Evolutionary conservation across 1,284 basidiomycete genomes (phyloP), one percentile per base, ranked within the genome.

Genomic region (Sphaerobolus stellatus): DNA sequence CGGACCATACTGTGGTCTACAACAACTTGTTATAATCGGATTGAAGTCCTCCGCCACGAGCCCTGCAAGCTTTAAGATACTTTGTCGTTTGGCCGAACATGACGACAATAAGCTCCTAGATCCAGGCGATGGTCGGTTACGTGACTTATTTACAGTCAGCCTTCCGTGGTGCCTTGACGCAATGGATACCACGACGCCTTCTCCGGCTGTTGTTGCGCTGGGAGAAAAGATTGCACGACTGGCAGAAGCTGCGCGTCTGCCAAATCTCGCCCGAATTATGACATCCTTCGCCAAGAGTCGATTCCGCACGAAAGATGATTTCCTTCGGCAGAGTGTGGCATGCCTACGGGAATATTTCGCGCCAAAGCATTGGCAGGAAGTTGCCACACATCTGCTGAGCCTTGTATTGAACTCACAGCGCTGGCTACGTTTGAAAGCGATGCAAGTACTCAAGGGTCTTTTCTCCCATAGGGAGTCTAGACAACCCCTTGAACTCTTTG

Each of bases 241-340:
- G 24, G 93, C 94, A 1, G 83, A 84, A 33, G 69, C 75, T 38
- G 86, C 92, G 61, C 85, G 84, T 38, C 81, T 85, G 49, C 79
- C 83, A 11, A 90, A 88, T 62, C 88, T 97, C 60, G 77, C 83
- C 56, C 87, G 92, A 30, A 88, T 98, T 62, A 90, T 96, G 81
- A 88, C 80, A 2, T 95, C 92, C 6, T 94, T 96, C 60, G 84
- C 91, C 38, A 92, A 91, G 69, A 77, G 80, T 22, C 88, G 92
- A 43, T 98, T 98, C 78, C 80, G 94, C 41, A 93, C 93, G 2
- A 90, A 90, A 66, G 95, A 98, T 54, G 94, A 98, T 69, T 94
- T 98, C 69, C 80, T 96, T 56, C 85, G 93, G 2, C 94, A 98
- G 67, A 94, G 93, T 0, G 86, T 93, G 18, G 78, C 83, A 2